phyloP scores from a whole-genome alignment of 129 eudicot genomes.

The Saposhnikovia divaricata region DNA sequence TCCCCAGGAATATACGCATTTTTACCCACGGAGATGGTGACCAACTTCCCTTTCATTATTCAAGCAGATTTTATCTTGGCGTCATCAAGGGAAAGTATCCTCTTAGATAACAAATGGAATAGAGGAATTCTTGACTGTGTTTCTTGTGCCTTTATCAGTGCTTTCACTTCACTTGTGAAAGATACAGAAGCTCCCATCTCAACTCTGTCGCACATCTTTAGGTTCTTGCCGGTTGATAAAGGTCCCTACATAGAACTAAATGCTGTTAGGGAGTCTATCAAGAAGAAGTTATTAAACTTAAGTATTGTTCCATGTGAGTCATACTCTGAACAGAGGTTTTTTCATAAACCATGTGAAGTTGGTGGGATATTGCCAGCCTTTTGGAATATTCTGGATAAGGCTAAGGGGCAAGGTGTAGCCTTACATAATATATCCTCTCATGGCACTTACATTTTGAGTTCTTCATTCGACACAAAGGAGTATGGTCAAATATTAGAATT shows the following conservation, averaged over 20 bases:
- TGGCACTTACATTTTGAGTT: conserved; percentile 29
- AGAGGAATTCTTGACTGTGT: conserved; percentile 45
- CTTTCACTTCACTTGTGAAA: conserved; percentile 39
- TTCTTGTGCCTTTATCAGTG: conserved; percentile 34
- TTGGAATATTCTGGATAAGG: conserved; percentile 30
- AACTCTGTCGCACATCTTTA: conserved; percentile 28
- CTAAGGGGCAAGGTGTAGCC: conserved; percentile 28
- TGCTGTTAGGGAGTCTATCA: conserved; percentile 30
- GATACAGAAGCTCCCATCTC: conserved; percentile 28
- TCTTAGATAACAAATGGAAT: conserved; percentile 48
- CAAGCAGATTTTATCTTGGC: conserved; percentile 60
- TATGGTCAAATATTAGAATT: conserved; percentile 28
- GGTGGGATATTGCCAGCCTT: conserved; percentile 33
- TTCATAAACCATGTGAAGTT: conserved; percentile 42
- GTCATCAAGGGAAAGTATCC: conserved; percentile 49
- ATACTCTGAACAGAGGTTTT: conserved; percentile 25
- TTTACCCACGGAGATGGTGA: conserved; percentile 46
- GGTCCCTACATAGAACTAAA: conserved; percentile 28
- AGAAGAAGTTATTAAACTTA: conserved; percentile 22
- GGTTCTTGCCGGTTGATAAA: conserved; percentile 28
- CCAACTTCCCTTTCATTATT: conserved; percentile 54
- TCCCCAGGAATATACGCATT: conserved; percentile 47
- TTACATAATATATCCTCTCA: conserved; percentile 39
- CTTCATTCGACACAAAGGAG: conserved; percentile 30
- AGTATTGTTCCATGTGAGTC: conserved; percentile 49